Base-by-base conservation (phyloP, 1,139 yeast species). In the Yarrowia galli region DNA sequence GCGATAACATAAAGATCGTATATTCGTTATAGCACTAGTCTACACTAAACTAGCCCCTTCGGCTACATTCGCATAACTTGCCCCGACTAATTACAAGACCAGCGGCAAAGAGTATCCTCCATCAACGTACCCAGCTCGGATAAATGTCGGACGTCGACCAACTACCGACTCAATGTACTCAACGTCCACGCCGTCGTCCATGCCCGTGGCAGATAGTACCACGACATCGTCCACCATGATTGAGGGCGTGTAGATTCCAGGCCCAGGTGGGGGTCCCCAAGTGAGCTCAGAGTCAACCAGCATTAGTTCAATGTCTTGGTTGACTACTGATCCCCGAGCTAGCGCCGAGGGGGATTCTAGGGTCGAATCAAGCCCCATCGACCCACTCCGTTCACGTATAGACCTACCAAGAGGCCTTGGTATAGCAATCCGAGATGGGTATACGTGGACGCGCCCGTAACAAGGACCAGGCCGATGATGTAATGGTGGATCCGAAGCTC, bases 291-390 rank as follows among this genome's bases (percentile, higher is more conserved):
- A 15, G 16, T 61, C 56, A 4, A 22, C 25, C 25, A 61, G 38
- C 45, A 38, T 46, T 46, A 61, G 56, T 5, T 22, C 56, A 38
- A 61, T 48, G 45, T 61, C 25, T 36, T 46, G 23, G 66, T 46
- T 61, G 36, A 61, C 46, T 23, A 48, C 46, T 7, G 66, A 61
- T 22, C 66, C 66, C 45, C 66, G 66, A 61, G 66, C 66, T 36
- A 61, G 46, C 35, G 66, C 56, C 45, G 56, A 35, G 60, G 84
- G 84, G 0, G 98, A 92, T 75, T 93, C 97, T 1, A 90, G 87
- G 69, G 93, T 87, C 25, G 97, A 88, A 2, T 96, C 98, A 74
- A 87, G 67, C 96, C 98, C 99, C 99, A 93, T 69, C 96, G 82
- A 0, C 97, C 87, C 1, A 92, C 87, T 0, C 99, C 99, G 25